phyloP scores from a whole-genome alignment of 352 stramenopile genomes.

The Phytophthora constricta region DNA sequence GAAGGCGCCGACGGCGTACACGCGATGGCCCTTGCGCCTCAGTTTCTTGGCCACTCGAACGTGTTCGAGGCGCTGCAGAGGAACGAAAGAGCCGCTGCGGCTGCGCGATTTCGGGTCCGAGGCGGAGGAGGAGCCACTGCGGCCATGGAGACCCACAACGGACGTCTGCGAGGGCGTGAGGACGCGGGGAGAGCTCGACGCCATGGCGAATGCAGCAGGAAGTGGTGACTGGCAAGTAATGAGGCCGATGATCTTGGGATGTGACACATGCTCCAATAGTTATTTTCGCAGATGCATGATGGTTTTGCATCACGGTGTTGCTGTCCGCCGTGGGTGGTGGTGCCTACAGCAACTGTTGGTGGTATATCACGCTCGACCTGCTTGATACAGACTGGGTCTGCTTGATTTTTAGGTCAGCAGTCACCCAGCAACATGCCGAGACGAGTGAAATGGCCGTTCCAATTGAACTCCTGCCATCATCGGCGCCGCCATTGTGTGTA shows the following conservation, averaged over 20 bases:
- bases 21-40: constrained; percentile 30
- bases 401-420: too few relatives aligned
- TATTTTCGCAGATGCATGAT: too few relatives aligned
- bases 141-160: constrained; percentile 22
- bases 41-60: constrained; percentile 38
- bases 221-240: not conserved
- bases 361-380: too few relatives aligned
- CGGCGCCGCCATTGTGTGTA: too few relatives aligned
- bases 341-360: too few relatives aligned
- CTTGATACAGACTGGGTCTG: too few relatives aligned
- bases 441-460: too few relatives aligned
- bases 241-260: not conserved
- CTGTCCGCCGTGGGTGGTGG: too few relatives aligned
- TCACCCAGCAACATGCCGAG: too few relatives aligned
- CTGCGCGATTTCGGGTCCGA: constrained; percentile 9
- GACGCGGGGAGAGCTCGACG: constrained; percentile 14
- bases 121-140: constrained; percentile 1
- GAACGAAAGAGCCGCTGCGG: constrained; percentile 22
- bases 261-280: too few relatives aligned
- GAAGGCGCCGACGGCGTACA: constrained; percentile 43
- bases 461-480: too few relatives aligned
- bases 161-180: constrained; percentile 30
- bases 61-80: constrained; percentile 40
- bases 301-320: too few relatives aligned
- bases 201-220: not conserved